These are phyloP conservation scores for Colletotrichum noveboracense DNA, from an alignment of 2,329 filamentous ascomycete species.

Conservation along the genomic window DNA sequence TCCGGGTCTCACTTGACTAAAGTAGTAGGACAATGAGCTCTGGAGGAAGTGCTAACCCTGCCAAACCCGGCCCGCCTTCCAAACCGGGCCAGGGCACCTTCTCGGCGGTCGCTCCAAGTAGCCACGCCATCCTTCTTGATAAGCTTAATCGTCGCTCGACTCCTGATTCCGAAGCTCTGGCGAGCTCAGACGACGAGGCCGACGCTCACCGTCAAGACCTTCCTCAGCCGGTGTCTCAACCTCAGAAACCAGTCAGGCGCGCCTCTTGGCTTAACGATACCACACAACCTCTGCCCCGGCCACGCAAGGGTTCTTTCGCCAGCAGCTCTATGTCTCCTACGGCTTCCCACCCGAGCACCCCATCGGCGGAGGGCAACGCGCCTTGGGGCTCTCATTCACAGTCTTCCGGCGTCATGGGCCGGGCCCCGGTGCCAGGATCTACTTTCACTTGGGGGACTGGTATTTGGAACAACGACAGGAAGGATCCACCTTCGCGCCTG, in stretches of 20 bases:
- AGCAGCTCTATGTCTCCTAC: conserved; percentile 80
- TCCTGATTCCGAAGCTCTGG: conserved; percentile 91
- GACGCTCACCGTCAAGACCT: conserved; percentile 67
- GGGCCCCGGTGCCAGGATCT: conserved; percentile 46
- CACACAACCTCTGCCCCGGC: conserved; percentile 64
- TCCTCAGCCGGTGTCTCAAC: conserved; percentile 52
- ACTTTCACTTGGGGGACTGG: conserved; percentile 77
- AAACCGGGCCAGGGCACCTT: conserved; percentile 57
- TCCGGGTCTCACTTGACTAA: not conserved
- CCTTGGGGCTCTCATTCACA: conserved; percentile 61
- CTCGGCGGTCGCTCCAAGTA: conserved; percentile 56
- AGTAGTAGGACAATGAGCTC: conserved; percentile 52
- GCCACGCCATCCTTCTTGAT: conserved; percentile 71
- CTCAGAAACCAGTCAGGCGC: conserved; percentile 69
- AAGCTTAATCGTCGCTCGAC: conserved; percentile 84
- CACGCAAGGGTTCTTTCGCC: conserved; percentile 79
- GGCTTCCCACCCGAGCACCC: conserved; percentile 80
- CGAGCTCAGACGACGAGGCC: conserved; percentile 91
- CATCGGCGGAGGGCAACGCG: conserved; percentile 62
- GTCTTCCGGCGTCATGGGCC: conserved; percentile 51
- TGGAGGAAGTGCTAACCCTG: conserved; percentile 32
- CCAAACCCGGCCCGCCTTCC: conserved; percentile 54
- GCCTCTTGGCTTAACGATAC: conserved; percentile 90
- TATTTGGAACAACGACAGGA: conserved; percentile 84
- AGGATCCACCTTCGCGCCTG: conserved; percentile 76